These are phyloP conservation scores for Gossypium laxum DNA, from an alignment of 441 rosid species.

Conservation along the genomic window DNA sequence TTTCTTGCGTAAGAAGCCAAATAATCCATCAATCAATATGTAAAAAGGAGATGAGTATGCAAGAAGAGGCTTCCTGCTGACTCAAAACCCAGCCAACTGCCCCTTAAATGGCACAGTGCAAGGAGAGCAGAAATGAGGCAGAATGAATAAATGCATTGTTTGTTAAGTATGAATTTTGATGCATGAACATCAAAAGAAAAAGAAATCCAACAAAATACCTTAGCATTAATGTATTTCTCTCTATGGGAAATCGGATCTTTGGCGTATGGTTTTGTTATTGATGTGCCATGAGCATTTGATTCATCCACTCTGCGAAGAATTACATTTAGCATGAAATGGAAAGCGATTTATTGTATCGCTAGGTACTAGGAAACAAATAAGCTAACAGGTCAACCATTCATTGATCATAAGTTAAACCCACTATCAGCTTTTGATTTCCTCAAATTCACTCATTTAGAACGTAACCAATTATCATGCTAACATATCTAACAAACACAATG, in stretches of 20 bases:
- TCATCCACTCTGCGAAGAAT: slow-evolving; percentile 40
- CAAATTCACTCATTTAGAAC: background rate
- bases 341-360: background rate
- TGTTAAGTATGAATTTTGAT: background rate
- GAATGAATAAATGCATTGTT: background rate
- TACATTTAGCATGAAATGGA: slow-evolving; percentile 11
- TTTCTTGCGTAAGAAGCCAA: slow-evolving; percentile 6
- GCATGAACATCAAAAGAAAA: background rate
- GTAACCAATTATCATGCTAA: background rate
- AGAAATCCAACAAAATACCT: slow-evolving; percentile 42
- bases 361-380: background rate
- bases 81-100: background rate
- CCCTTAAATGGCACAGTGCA: background rate
- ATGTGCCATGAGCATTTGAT: slow-evolving; percentile 18
- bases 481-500: background rate
- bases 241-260: slow-evolving; percentile 39
- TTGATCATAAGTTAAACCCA: background rate
- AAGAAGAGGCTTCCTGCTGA: background rate
- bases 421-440: slow-evolving; percentile 1
- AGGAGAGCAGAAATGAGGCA: background rate
- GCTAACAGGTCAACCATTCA: background rate
- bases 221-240: slow-evolving; percentile 70
- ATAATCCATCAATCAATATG: background rate
- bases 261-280: slow-evolving; percentile 57
- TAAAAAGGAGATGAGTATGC: background rate